These are phyloP conservation scores for Penicillium samsonianum DNA, from an alignment of 495 filamentous ascomycete genomes.

Conservation along the genomic window DNA sequence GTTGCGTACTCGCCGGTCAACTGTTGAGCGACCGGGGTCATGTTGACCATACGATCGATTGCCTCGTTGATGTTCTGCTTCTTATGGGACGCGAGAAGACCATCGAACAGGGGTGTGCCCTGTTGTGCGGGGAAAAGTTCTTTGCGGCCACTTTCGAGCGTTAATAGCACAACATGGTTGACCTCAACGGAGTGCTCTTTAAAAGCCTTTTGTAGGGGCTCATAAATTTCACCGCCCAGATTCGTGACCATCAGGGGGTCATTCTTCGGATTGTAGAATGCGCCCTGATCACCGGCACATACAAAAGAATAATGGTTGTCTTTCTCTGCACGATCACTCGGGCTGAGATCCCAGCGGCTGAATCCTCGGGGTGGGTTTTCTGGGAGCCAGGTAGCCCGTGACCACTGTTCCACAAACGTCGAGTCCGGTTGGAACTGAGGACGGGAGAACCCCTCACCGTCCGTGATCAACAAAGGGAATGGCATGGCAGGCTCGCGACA, in stretches of 20 bases:
- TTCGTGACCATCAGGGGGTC: conserved; percentile 50
- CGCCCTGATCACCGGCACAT: conserved; percentile 18
- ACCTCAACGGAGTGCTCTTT: conserved; percentile 34
- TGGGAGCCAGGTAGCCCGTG: conserved; percentile 33
- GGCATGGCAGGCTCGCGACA: conserved; percentile 26
- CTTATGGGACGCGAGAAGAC: conserved; percentile 34
- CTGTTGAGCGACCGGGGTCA: conserved; percentile 44
- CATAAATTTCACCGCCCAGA: conserved; percentile 36
- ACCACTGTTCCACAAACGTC: conserved; percentile 18
- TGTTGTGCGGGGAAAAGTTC: conserved; percentile 50
- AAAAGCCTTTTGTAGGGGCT: conserved; percentile 34
- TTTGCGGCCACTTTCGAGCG: conserved; percentile 50
- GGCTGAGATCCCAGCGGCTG: conserved; percentile 28
- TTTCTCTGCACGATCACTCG: conserved; percentile 19
- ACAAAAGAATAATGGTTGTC: conserved; percentile 25
- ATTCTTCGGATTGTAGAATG: conserved; percentile 38
- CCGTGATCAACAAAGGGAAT: conserved; percentile 27
- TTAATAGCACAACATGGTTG: conserved; percentile 45
- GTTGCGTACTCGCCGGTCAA: conserved; percentile 44
- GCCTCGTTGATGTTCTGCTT: conserved; percentile 21
- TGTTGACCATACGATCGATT: conserved; percentile 32
- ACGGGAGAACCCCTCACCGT: not conserved
- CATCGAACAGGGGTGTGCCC: conserved; percentile 39
- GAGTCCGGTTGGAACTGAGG: conserved; percentile 12
- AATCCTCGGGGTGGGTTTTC: conserved; percentile 31